A percentile compares a stretch with the other conserved stretches of the same genome.
Evolutionary conservation across 305 asterid species (phyloP).

Genomic region (Fraxinus greggii): DNA sequence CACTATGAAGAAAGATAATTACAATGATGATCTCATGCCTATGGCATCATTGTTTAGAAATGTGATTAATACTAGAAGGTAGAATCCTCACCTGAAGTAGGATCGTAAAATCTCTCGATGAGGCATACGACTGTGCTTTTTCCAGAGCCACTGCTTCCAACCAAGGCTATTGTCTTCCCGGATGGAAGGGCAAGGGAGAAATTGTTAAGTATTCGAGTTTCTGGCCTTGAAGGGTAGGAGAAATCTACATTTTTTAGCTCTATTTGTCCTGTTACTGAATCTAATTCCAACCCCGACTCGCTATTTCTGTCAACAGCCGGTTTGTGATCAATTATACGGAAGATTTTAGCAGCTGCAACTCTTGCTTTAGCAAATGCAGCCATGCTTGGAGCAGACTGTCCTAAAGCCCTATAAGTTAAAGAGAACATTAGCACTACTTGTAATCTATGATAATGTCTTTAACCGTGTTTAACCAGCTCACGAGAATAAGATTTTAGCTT

Average conservation of each 20-base stretch:
- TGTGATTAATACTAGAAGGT: background rate
- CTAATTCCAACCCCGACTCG: slow-evolving; percentile 47
- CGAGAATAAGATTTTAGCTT: background rate
- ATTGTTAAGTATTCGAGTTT: slow-evolving; percentile 41
- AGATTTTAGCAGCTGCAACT: slow-evolving; percentile 53
- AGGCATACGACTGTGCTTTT: slow-evolving; percentile 56
- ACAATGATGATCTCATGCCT: background rate
- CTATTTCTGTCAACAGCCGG: slow-evolving; percentile 36
- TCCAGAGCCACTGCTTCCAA: slow-evolving; percentile 64
- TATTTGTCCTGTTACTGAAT: slow-evolving; percentile 43
- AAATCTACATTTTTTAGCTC: slow-evolving; percentile 47
- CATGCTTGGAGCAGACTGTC: slow-evolving; percentile 58
- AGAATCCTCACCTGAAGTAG: slow-evolving; percentile 35
- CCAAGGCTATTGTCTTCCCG: slow-evolving; percentile 56
- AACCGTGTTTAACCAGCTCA: background rate
- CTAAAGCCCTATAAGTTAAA: slow-evolving; percentile 40
- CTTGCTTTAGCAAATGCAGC: slow-evolving; percentile 55
- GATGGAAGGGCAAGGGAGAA: slow-evolving; percentile 45
- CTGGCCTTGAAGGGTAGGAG: slow-evolving; percentile 57
- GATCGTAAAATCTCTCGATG: slow-evolving; percentile 56
- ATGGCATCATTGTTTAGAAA: background rate
- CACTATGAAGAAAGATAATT: background rate
- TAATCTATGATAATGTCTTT: background rate
- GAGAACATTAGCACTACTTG: background rate
- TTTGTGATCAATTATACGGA: slow-evolving; percentile 48